Conservation (phyloP, 2,329 filamentous ascomycete species). For the Dothideomycetidae sp. region DNA sequence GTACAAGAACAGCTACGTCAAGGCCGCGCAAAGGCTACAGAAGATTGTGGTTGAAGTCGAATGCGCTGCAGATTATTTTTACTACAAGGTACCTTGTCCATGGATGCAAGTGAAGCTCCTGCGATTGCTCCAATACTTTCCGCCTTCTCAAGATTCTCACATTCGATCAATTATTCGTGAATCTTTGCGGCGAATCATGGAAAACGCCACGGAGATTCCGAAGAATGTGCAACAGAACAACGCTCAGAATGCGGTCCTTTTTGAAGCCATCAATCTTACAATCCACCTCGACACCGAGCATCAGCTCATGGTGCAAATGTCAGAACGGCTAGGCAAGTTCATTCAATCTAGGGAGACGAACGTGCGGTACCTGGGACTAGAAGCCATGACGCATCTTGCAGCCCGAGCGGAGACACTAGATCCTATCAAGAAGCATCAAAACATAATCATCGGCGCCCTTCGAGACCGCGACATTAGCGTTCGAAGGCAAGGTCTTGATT, state of each 20-base stretch:
- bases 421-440: slow-evolving; percentile 95
- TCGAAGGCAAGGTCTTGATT: slow-evolving; percentile 81
- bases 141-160: slow-evolving; percentile 87
- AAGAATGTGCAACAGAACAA: slow-evolving; percentile 99
- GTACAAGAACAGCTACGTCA: slow-evolving; percentile 88
- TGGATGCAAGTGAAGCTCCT: slow-evolving; percentile 96
- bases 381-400: slow-evolving; percentile 96
- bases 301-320: slow-evolving; percentile 91
- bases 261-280: slow-evolving; percentile 96
- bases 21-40: slow-evolving; percentile 80
- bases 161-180: slow-evolving; percentile 84
- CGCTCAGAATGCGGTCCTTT: slow-evolving; percentile 91
- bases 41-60: slow-evolving; percentile 83
- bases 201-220: slow-evolving; percentile 79
- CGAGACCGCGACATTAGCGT: slow-evolving; percentile 96
- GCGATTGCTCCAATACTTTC: slow-evolving; percentile 86
- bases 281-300: slow-evolving; percentile 96
- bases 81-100: slow-evolving; percentile 98
- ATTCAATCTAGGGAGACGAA: slow-evolving; percentile 96
- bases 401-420: slow-evolving; percentile 86
- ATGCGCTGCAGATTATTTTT: slow-evolving; percentile 80
- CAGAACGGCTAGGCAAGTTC: slow-evolving; percentile 77
- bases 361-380: slow-evolving; percentile 84
- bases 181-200: slow-evolving; percentile 79
- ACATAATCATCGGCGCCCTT: slow-evolving; percentile 84